These are phyloP conservation scores for Solanum megistacrolobum DNA, from an alignment of 257 asterid genomes.

Conservation along the genomic window DNA sequence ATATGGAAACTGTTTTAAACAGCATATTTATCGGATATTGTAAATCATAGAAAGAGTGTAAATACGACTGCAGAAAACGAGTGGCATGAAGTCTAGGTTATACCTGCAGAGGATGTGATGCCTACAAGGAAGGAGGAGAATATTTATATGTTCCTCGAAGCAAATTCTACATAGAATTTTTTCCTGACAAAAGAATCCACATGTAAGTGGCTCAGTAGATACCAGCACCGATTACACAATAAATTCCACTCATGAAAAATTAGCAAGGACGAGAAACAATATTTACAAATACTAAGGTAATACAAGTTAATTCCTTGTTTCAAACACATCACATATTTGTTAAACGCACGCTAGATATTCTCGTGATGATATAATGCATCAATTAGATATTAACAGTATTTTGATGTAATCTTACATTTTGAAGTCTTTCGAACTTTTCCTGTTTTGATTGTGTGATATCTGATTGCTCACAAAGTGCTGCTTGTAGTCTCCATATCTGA, in stretches of 20 bases:
- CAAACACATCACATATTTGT: neutral
- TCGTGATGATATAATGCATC: neutral
- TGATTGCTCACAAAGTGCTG: constrained; percentile 64
- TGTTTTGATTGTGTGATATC: constrained; percentile 74
- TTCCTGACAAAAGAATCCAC: constrained; percentile 41
- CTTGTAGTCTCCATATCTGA: constrained; percentile 82
- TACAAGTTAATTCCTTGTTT: neutral
- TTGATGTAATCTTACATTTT: constrained; percentile 32
- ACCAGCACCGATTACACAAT: no score
- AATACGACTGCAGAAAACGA: neutral
- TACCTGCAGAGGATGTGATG: constrained; percentile 96
- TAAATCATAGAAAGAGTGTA: neutral
- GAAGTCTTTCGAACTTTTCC: constrained; percentile 83
- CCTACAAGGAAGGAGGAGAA: constrained; percentile 87
- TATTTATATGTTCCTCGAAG: constrained; percentile 74
- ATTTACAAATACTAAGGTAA: neutral
- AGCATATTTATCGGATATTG: neutral
- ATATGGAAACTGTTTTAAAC: neutral
- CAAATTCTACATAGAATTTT: constrained; percentile 84
- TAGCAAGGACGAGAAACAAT: neutral
- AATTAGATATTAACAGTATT: neutral
- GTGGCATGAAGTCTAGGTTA: neutral
- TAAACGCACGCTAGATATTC: neutral
- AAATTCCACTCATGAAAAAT: no score
- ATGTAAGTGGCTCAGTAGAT: neutral